Base-by-base conservation (phyloP, 2,329 filamentous ascomycete species). In the Clonostachys chloroleuca region DNA sequence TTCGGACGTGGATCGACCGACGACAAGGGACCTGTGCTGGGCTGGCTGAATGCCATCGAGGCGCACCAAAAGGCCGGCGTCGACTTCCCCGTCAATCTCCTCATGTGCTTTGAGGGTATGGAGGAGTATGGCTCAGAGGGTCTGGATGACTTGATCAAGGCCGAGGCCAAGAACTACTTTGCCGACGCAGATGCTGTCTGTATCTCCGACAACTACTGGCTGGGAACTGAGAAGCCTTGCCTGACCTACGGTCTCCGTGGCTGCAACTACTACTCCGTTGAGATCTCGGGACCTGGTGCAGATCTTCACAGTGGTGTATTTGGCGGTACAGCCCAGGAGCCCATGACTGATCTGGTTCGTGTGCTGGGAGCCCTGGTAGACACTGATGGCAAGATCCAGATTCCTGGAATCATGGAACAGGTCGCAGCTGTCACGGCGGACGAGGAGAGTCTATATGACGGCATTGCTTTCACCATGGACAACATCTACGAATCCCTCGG, bases 71-170 rank as follows among this genome's bases (percentile, higher is more conserved):
- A 95, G 77, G 91, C 92, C 35, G 89, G 89, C 48, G 77, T 97
- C 42, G 92, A 96, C 45, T 90, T 99, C 65, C 94, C 94, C 9
- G 94, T 99, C 62, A 99, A 99, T 74, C 78, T 99, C 55, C 82
- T 99, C 54, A 97, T 96, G 89, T 99, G 94, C 77, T 97, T 99
- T 59, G 94, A 99, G 77, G 94, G 94, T 43, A 99, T 99, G 94
- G 94, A 99, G 73, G 94, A 99, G 74, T 96, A 95, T 66, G 94
- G 94, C 44, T 96, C 92, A 1, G 92, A 97, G 66, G 94, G 94
- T 36, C 79, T 99, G 47, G 94, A 99, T 62, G 92, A 96, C 58
- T 87, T 97, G 56, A 96, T 99, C 70, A 79, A 87, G 56, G 85
- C 81, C 42, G 94, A 99, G 73, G 91, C 87, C 55, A 90, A 95